A percentile compares a stretch with the other conserved stretches of the same genome.
Conservation (phyloP, 192 early-diverging fungal species). For the Coemansia sp. region DNA sequence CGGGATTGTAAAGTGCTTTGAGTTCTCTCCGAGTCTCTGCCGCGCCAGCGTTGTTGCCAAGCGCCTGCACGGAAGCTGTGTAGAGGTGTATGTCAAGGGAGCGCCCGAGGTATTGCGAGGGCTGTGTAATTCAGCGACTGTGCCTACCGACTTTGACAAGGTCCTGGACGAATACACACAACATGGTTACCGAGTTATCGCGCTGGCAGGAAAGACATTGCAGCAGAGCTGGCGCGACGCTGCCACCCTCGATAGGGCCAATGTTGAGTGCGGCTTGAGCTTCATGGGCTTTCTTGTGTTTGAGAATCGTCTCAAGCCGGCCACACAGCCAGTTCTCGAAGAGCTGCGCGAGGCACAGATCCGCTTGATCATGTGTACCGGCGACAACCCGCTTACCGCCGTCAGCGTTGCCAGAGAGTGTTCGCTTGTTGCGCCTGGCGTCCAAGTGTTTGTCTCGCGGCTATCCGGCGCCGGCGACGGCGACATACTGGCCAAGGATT, state of each 20-base stretch:
- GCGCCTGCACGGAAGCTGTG: slow-evolving; percentile 24
- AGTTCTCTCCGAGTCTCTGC: slow-evolving; percentile 85
- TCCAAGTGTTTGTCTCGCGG: slow-evolving; percentile 74
- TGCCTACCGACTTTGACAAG: slow-evolving; percentile 78
- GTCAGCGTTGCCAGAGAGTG: slow-evolving; percentile 92
- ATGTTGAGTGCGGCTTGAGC: slow-evolving; percentile 70
- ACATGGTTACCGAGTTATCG: slow-evolving; percentile 93
- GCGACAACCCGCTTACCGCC: slow-evolving; percentile 95
- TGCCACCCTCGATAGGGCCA: slow-evolving; percentile 60
- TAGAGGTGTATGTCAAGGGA: slow-evolving; percentile 83
- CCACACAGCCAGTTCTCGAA: slow-evolving; percentile 67
- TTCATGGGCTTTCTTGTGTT: slow-evolving; percentile 97
- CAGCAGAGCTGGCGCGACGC: slow-evolving; percentile 42
- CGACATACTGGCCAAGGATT: background rate
- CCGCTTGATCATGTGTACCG: slow-evolving; percentile 95
- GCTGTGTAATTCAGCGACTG: slow-evolving; percentile 72
- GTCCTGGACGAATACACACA: slow-evolving; percentile 79
- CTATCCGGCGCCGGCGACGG: slow-evolving; percentile 38
- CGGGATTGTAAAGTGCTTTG: slow-evolving; percentile 73
- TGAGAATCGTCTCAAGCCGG: slow-evolving; percentile 95
- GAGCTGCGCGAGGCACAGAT: slow-evolving; percentile 80
- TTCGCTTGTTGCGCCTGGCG: slow-evolving; percentile 67
- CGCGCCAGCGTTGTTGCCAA: slow-evolving; percentile 88
- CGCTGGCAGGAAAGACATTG: slow-evolving; percentile 75
- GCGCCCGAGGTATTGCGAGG: slow-evolving; percentile 90